Evolutionary conservation across 2,329 filamentous ascomycete species (phyloP).

Genomic region (Cladosporium colombiae): DNA sequence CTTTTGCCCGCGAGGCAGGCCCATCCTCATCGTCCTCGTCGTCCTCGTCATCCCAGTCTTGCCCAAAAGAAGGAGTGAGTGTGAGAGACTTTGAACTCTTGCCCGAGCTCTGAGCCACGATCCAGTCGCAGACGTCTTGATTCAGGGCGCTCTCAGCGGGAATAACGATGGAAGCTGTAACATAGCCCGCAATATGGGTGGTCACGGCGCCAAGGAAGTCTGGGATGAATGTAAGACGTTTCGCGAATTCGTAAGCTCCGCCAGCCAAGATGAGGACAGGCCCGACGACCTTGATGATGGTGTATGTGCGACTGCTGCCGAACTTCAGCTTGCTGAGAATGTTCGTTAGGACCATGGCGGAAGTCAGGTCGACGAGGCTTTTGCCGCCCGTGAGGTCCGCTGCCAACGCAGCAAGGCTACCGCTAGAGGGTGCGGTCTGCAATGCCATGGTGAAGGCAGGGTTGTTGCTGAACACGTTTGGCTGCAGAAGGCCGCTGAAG

Average conservation of each 20-base stretch:
- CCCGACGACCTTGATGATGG: conserved; percentile 5
- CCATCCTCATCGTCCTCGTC: neutral
- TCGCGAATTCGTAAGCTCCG: neutral
- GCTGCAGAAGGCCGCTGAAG: neutral
- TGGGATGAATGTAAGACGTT: neutral
- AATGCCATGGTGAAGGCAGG: neutral
- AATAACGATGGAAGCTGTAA: neutral
- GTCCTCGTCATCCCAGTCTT: neutral
- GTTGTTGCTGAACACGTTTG: neutral
- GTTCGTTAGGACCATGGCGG: conserved; percentile 7
- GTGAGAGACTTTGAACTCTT: neutral
- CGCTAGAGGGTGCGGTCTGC: neutral
- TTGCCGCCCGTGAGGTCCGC: conserved; percentile 6
- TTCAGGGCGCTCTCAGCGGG: neutral
- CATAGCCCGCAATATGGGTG: neutral
- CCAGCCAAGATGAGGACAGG: conserved; percentile 3
- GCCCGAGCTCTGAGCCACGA: neutral
- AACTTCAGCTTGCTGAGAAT: conserved; percentile 5
- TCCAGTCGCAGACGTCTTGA: neutral
- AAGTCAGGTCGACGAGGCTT: neutral
- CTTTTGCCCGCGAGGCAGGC: neutral
- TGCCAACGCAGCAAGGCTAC: neutral
- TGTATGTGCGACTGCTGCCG: neutral
- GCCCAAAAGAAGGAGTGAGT: neutral
- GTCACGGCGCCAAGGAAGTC: neutral